Evolutionary conservation across 2,329 filamentous ascomycete species (phyloP).

Genomic region (Apiospora malaysiana): DNA sequence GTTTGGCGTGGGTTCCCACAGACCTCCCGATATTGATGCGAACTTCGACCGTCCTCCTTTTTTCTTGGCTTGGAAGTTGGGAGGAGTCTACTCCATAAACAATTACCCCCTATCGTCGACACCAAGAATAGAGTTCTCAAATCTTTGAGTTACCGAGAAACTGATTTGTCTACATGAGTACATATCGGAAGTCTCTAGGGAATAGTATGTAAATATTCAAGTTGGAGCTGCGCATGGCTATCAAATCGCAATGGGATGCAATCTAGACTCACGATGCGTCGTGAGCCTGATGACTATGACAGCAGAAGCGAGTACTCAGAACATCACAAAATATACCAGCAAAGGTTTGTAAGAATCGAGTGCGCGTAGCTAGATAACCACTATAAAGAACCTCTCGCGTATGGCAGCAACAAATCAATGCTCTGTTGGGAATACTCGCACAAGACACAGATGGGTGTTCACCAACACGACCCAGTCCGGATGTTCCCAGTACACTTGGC

Average conservation of each 20-base stretch:
- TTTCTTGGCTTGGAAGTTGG: background rate
- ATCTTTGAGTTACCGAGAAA: background rate
- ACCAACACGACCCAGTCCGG: no score
- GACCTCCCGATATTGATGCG: background rate
- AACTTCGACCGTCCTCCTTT: conserved; percentile 9
- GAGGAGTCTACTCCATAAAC: background rate
- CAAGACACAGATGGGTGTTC: background rate
- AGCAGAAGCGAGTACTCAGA: background rate
- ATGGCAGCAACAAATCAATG: background rate
- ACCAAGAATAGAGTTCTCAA: background rate
- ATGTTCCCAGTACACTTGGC: no score
- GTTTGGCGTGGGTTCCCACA: background rate
- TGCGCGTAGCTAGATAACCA: background rate
- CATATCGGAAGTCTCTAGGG: no score
- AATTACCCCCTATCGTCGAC: background rate
- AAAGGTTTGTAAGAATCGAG: background rate
- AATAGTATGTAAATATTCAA: background rate
- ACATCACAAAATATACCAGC: background rate
- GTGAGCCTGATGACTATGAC: no score
- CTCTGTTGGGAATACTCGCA: background rate
- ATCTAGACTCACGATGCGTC: no score
- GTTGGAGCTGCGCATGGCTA: no score
- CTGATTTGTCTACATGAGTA: no score
- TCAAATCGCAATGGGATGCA: no score
- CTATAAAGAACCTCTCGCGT: background rate